These are phyloP conservation scores for Oldenlandia corymbosa DNA, from an alignment of 257 asterid species.

Conservation along the genomic window DNA sequence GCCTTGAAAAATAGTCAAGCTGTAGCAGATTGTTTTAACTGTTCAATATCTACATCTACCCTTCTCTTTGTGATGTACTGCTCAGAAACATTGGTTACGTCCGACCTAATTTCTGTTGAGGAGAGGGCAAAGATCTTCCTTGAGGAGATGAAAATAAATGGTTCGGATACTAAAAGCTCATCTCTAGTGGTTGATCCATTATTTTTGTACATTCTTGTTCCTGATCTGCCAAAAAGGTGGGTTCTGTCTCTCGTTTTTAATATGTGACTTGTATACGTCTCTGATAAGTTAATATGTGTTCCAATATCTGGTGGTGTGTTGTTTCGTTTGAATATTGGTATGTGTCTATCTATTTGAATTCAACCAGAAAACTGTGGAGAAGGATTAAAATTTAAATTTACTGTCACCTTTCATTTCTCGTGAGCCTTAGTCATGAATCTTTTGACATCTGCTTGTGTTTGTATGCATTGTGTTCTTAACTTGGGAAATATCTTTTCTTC, in stretches of 20 bases:
- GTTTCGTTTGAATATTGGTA: too few species aligned
- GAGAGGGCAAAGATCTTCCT: conserved; percentile 43
- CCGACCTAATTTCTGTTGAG: conserved; percentile 55
- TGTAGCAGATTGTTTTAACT: conserved; percentile 64
- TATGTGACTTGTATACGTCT: neutral
- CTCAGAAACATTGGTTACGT: conserved; percentile 44
- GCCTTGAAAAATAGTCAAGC: conserved; percentile 79
- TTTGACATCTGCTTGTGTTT: neutral
- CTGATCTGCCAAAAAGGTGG: conserved; percentile 99
- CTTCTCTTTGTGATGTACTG: conserved; percentile 65
- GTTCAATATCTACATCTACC: conserved; percentile 60
- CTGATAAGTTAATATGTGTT: neutral
- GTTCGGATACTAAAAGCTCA: conserved; percentile 35
- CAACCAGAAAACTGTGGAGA: too few species aligned
- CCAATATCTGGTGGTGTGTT: too few species aligned
- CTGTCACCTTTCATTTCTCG: neutral
- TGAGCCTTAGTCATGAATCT: neutral
- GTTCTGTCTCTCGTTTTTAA: conserved; percentile 23
- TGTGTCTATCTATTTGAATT: neutral
- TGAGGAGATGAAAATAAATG: conserved; percentile 45
- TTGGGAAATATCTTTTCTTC: neutral
- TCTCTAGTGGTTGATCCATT: conserved; percentile 43
- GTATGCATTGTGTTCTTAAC: neutral
- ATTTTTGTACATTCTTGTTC: conserved; percentile 68
- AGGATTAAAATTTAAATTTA: neutral